Base-by-base conservation (phyloP, 2,329 filamentous ascomycete species). In the Cytospora piceae region DNA sequence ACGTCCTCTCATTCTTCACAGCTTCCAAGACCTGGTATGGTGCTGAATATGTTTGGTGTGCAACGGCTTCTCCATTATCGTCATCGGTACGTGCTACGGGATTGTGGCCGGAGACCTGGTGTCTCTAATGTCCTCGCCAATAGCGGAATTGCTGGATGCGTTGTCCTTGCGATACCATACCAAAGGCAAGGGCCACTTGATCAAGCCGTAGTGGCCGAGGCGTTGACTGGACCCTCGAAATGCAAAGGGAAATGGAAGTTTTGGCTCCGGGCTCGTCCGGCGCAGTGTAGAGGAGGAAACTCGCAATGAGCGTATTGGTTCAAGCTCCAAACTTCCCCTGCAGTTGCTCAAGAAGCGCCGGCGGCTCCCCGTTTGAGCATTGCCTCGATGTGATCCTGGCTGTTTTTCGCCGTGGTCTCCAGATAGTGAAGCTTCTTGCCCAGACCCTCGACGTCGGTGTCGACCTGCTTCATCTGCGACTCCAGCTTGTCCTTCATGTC, bases 331-430 rank as follows among this genome's bases (percentile, higher is more conserved):
- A 49, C n/a, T 7, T 49, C 29, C 20, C 22, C 31, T 56, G 27
- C 14, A 15, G 5, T 32, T 53, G 55, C 34, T 68, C 66, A 73
- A 27, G 69, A 64, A 58, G 71, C 70, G 61, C 78, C 72, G 12
- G 73, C 71, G 29, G 79, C 79, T 24, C 81, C 81, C 60, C 85
- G 79, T 74, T 86, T 86, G 74, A 98, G 85, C 75, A 98, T 94
- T 77, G 93, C 90, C 76, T 97, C 90, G 71, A 98, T 90, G 74
- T 97, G 93, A 71, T 94, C 89, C 72, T 90, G 89, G 78, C 93
- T 97, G 74, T 98, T 99, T 81, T 96, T 93, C 76, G 93, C 91
- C 58, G 95, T 98, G 65, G 93, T 96, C 81, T 98, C 94, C 54
- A 98, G 83, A 75, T 97, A 98, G 72, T 94, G 87, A 72, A 97